Conservation (phyloP, 2,329 filamentous ascomycete genomes). For the Fusarium kyushuense region DNA sequence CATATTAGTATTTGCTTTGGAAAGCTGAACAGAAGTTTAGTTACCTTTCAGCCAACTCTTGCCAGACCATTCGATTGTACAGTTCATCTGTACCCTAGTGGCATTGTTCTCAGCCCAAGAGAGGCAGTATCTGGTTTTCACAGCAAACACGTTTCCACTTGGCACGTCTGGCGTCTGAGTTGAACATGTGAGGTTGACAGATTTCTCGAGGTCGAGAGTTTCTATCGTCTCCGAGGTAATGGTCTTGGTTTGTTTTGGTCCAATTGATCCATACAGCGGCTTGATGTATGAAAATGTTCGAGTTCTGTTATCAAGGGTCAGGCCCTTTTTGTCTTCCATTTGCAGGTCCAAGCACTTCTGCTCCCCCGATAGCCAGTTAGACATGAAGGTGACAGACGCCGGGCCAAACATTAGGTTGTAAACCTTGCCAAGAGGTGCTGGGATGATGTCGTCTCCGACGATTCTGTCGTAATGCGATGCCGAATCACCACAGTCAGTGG, state of each 20-base stretch:
- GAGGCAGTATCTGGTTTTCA: slow-evolving; percentile 94
- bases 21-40: slow-evolving; percentile 38
- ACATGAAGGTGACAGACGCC: slow-evolving; percentile 82
- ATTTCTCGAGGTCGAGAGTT: slow-evolving; percentile 85
- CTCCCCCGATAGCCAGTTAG: slow-evolving; percentile 85
- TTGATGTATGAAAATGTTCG: slow-evolving; percentile 91
- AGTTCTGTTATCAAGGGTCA: slow-evolving; percentile 79
- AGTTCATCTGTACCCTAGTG: slow-evolving; percentile 88
- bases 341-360: slow-evolving; percentile 91
- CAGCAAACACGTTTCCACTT: slow-evolving; percentile 88
- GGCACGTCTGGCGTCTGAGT: slow-evolving; percentile 96
- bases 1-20: slow-evolving; percentile 47
- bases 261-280: slow-evolving; percentile 84
- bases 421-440: slow-evolving; percentile 90
- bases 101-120: slow-evolving; percentile 90
- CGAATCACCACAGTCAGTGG: slow-evolving; percentile 87
- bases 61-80: slow-evolving; percentile 93
- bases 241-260: slow-evolving; percentile 94
- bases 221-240: slow-evolving; percentile 89
- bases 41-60: slow-evolving; percentile 98
- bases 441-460: slow-evolving; percentile 86
- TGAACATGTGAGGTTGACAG: slow-evolving; percentile 82
- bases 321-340: slow-evolving; percentile 84
- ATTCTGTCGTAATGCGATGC: slow-evolving; percentile 85
- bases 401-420: slow-evolving; percentile 90